phyloP scores from a whole-genome alignment of 306 rosid species.

The Elaeagnus macrophylla region DNA sequence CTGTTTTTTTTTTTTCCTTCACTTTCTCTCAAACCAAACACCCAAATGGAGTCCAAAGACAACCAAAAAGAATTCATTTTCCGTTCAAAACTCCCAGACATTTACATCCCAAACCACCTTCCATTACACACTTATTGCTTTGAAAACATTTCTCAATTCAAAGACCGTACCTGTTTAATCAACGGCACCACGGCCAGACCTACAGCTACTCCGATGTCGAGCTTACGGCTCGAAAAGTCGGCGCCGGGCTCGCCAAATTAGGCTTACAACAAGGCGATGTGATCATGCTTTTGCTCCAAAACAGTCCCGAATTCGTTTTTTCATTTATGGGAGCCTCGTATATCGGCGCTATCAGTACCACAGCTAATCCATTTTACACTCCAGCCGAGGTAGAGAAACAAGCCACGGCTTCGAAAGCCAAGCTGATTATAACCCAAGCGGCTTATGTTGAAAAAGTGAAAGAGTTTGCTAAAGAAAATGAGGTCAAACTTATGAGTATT shows the following conservation, averaged over 20 bases:
- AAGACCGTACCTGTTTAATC: conserved; percentile 61
- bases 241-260: conserved; percentile 47
- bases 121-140: conserved; percentile 70
- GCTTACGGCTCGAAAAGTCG: conserved; percentile 36
- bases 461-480: conserved; percentile 20
- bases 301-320: conserved; percentile 53
- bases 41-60: conserved; percentile 15
- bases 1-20: background rate
- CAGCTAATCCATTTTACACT: conserved; percentile 55
- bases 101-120: conserved; percentile 65
- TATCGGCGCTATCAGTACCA: conserved; percentile 50
- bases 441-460: conserved; percentile 37
- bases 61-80: conserved; percentile 38
- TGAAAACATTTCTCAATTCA: conserved; percentile 41
- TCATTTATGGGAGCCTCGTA: conserved; percentile 59
- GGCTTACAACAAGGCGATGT: conserved; percentile 52
- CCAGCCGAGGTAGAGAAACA: conserved; percentile 54
- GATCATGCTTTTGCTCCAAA: conserved; percentile 66
- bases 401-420: conserved; percentile 33
- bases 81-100: conserved; percentile 71
- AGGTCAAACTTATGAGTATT: conserved; percentile 25
- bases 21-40: conserved; percentile 16
- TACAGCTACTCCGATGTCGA: conserved; percentile 45
- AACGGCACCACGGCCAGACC: conserved; percentile 36
- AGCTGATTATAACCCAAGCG: conserved; percentile 38